Percentiles rank a stretch among this genome's conserved stretches.
phyloP scores from a whole-genome alignment of 306 rosid genomes.

The Crataegus laevigata region DNA sequence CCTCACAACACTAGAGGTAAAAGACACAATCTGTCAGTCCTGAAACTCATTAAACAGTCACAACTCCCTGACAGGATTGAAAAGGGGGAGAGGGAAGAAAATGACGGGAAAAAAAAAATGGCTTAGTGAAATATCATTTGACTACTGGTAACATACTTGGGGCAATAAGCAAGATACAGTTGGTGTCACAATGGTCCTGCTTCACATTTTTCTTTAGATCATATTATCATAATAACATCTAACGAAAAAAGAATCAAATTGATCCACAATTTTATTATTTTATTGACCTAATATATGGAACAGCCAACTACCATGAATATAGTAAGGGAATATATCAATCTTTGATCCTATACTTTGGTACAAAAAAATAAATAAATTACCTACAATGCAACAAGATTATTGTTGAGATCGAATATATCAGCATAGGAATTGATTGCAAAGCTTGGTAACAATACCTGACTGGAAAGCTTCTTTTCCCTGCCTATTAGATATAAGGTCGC shows the following conservation, averaged over 20 bases:
- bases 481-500: slow-evolving; percentile 61
- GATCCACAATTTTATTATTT: not conserved
- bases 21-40: not conserved
- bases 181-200: not conserved
- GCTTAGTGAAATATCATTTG: not conserved
- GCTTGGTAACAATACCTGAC: slow-evolving; percentile 52
- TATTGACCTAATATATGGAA: not conserved
- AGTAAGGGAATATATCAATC: not conserved
- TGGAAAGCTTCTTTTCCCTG: slow-evolving; percentile 75
- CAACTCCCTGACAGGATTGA: not conserved
- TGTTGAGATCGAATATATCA: not conserved
- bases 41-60: not conserved
- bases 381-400: not conserved
- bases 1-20: not conserved
- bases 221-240: not conserved
- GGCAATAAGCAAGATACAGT: not conserved
- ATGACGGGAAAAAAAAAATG: not conserved
- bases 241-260: not conserved
- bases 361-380: not conserved
- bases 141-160: not conserved
- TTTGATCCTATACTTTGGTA: not conserved
- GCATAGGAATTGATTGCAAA: not conserved
- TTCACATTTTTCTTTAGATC: not conserved
- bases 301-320: not conserved
- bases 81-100: not conserved